Evolutionary conservation across 208 protist genomes (phyloP).

Genomic region (Leishmania tropica): DNA sequence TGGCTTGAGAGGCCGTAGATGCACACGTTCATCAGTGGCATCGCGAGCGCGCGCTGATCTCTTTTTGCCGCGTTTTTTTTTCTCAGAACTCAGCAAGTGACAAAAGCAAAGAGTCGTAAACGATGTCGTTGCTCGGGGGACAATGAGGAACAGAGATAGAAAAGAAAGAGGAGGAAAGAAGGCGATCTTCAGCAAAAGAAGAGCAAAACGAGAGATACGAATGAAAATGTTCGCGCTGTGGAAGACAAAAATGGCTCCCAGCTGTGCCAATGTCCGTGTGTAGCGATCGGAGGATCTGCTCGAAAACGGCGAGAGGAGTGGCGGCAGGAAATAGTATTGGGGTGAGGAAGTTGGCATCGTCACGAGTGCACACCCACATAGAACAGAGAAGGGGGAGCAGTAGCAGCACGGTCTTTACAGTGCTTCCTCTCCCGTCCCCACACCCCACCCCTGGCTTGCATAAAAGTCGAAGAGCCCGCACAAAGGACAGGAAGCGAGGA

Average conservation of each 20-base stretch:
- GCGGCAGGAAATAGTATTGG: not conserved
- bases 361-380: not conserved
- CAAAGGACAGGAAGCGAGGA: not conserved
- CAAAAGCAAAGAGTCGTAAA: not conserved
- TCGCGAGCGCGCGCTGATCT: not conserved
- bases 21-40: slow-evolving; percentile 28
- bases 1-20: slow-evolving; percentile 35
- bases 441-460: not conserved
- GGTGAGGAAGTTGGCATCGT: not conserved
- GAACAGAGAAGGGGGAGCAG: not conserved
- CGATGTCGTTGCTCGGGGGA: not conserved
- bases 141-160: not conserved
- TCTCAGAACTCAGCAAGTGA: not conserved
- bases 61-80: not conserved
- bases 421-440: not conserved
- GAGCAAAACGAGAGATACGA: not conserved
- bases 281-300: not conserved
- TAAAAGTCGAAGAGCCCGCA: not conserved
- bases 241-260: not conserved
- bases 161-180: not conserved
- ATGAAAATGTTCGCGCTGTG: not conserved
- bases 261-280: not conserved
- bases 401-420: not conserved
- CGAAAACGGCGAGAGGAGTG: not conserved
- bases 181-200: not conserved